Base-by-base conservation (phyloP, 75 land plant species). In the Sequoiadendron giganteum region DNA sequence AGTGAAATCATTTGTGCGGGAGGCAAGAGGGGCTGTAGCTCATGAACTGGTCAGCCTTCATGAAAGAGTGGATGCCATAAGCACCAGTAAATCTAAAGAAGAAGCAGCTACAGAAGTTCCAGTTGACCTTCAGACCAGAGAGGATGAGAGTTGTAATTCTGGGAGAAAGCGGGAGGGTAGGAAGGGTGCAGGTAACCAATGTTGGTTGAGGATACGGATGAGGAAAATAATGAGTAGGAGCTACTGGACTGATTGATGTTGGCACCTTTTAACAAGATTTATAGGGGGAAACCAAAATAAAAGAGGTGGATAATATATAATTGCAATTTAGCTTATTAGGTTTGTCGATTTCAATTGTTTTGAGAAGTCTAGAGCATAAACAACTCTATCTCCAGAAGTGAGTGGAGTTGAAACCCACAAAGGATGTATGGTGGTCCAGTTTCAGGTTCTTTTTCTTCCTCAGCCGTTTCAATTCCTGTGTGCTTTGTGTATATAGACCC, bases 1-100 rank as follows among this genome's bases (percentile, higher is more conserved):
- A 32, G 90, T 89, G 47, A 48, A 88, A 55, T 89, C 90, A 8
- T 89, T 88, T 56, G 85, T 89, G 30, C 90, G 89, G 39, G 90
- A 88, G 36, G 88, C 81, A 52, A 87, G 90, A 61, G 88, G 88
- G 90, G 82, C 61, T 39, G 80, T 79, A 6, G 49, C 90, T 15
- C 65, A 58, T 43, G 90, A 89, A 61, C 61, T 89, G 80, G 48
- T 89, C 40, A 61, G 65, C 38, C 49, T 89, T 36, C 90, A 89
- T 76, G 85, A 83, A n/a, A 43, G 32, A 3, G 90, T 89, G 76
- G 90, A 89, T 88, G 43, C 84, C 73, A 65, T 61, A 38, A 87
- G 49, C 30, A n/a, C 48, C 15, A 13, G 49, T 82, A 43, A 28
- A 47, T 82, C 34, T n/a, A 45, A 49, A 43, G 52, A 43, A 80